Percentiles rank a stretch among this genome's conserved stretches.
These are phyloP conservation scores for Cystoisospora suis DNA, from an alignment of 169 alveolate species.

Conservation along the genomic window DNA sequence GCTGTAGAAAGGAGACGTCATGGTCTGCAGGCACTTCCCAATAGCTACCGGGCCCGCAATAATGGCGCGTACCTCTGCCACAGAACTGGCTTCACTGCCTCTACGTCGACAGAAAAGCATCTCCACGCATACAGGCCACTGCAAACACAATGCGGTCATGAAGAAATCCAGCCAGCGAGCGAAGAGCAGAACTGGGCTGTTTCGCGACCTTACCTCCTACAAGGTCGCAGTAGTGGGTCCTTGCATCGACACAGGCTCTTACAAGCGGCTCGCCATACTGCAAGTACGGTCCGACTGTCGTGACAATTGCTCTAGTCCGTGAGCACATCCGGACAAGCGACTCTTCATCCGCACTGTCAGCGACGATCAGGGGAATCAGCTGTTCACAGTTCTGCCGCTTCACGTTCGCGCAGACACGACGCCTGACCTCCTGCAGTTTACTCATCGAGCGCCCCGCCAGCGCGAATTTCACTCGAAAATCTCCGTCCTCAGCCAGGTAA, in stretches of 20 bases:
- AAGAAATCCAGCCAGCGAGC: too few species aligned
- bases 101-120: too few species aligned
- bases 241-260: conserved; percentile 44
- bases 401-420: background rate
- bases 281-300: conserved; percentile 57
- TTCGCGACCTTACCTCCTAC: conserved; percentile 49
- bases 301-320: conserved; percentile 17
- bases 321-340: conserved; percentile 7
- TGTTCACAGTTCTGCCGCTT: background rate
- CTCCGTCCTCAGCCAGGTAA: background rate
- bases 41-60: too few species aligned
- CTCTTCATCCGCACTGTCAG: background rate
- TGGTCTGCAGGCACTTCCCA: too few species aligned
- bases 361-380: background rate
- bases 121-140: too few species aligned
- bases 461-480: background rate
- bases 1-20: too few species aligned
- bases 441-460: conserved; percentile 14
- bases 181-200: too few species aligned
- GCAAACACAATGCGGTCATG: too few species aligned
- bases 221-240: conserved; percentile 63
- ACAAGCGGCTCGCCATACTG: conserved; percentile 58
- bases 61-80: too few species aligned
- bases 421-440: background rate
- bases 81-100: too few species aligned